Percentiles rank a stretch among this genome's conserved stretches.
phyloP scores from a whole-genome alignment of 441 rosid genomes.

The Hura crepitans region DNA sequence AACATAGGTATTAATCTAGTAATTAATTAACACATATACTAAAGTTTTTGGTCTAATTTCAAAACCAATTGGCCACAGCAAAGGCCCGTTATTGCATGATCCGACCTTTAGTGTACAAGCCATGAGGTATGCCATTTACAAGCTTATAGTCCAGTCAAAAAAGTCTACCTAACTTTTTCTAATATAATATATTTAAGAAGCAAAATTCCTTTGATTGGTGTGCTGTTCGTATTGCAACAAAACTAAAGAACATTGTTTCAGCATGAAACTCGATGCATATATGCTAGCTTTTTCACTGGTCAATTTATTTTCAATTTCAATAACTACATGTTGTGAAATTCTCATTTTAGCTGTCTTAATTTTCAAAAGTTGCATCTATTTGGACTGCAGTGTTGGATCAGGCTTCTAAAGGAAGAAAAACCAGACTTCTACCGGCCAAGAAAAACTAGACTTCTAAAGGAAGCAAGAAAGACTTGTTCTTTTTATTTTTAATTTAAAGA shows the following conservation, averaged over 20 bases:
- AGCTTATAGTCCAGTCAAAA: neutral
- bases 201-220: neutral
- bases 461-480: no score
- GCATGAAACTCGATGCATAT: neutral
- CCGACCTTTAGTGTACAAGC: conserved; percentile 48
- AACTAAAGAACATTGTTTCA: neutral
- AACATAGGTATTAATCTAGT: no score
- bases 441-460: conserved; percentile 48
- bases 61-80: conserved; percentile 64
- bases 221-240: neutral
- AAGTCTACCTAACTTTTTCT: neutral
- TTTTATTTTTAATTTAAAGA: no score
- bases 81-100: conserved; percentile 52
- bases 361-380: conserved; percentile 16
- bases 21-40: no score
- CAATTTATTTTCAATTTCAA: neutral
- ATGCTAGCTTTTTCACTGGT: neutral
- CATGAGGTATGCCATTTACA: conserved; percentile 40
- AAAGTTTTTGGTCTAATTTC: conserved; percentile 56
- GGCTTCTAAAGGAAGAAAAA: conserved; percentile 57
- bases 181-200: neutral
- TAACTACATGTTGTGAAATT: neutral
- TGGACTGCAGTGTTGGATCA: conserved; percentile 40
- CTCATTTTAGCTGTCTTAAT: neutral
- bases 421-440: conserved; percentile 35